These are phyloP conservation scores for Zygosaccharomyces kombuchaensis DNA, from an alignment of 805 yeast genomes.

Conservation along the genomic window DNA sequence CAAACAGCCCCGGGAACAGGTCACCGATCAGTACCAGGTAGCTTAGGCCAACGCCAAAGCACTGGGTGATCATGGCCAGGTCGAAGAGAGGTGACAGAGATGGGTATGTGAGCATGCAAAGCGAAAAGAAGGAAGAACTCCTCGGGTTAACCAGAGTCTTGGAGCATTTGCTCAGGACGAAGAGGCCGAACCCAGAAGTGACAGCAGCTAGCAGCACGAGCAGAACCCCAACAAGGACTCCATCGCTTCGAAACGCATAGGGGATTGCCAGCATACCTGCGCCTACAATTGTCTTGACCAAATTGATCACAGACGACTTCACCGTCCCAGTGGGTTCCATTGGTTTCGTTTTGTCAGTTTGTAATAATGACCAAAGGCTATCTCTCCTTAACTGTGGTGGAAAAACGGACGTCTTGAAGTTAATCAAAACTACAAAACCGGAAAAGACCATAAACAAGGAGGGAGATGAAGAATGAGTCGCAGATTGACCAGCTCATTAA, in stretches of 20 bases:
- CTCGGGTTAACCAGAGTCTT: slow-evolving; percentile 51
- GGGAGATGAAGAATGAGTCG: neutral
- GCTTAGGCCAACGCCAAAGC: slow-evolving; percentile 72
- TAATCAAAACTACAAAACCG: neutral
- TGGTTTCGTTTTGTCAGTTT: neutral
- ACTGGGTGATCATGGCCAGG: slow-evolving; percentile 67
- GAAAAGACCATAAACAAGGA: neutral
- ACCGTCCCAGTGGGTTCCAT: slow-evolving; percentile 43
- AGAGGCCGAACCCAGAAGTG: slow-evolving; percentile 65
- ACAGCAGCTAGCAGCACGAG: slow-evolving; percentile 58
- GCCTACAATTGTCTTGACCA: slow-evolving; percentile 74
- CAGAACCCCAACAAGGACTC: slow-evolving; percentile 51
- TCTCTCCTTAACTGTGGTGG: neutral
- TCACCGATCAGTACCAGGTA: slow-evolving; percentile 75
- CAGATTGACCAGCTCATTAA: slow-evolving; percentile 40
- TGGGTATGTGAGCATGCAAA: slow-evolving; percentile 71
- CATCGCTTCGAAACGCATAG: slow-evolving; percentile 63
- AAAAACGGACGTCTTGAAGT: neutral
- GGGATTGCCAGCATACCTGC: slow-evolving; percentile 75
- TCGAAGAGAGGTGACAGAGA: slow-evolving; percentile 66
- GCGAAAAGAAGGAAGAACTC: slow-evolving; percentile 62
- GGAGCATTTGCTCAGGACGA: slow-evolving; percentile 56
- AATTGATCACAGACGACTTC: slow-evolving; percentile 57
- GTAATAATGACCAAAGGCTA: neutral
- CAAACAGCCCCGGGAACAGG: slow-evolving; percentile 60